phyloP scores from a whole-genome alignment of 768 basidiomycete species.

The Trametes coccinea region DNA sequence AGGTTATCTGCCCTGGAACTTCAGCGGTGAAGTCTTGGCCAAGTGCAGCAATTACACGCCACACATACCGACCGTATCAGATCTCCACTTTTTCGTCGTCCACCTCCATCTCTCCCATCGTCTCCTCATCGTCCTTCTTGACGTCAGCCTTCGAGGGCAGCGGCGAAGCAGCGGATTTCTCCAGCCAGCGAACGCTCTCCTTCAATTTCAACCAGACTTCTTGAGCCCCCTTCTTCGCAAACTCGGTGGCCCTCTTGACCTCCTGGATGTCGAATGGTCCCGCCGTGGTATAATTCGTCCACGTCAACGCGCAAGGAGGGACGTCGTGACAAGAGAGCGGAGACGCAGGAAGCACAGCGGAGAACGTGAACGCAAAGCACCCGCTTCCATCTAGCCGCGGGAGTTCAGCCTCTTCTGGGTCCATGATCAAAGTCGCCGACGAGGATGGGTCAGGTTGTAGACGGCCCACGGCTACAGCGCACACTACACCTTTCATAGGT shows the following conservation, averaged over 20 bases:
- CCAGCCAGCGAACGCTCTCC: conserved; percentile 36
- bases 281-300: conserved; percentile 55
- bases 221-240: conserved; percentile 49
- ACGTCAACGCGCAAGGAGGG: conserved; percentile 36
- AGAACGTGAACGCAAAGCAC: conserved; percentile 69
- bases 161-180: background rate
- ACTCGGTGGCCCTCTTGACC: conserved; percentile 42
- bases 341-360: conserved; percentile 33
- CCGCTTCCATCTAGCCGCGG: conserved; percentile 45
- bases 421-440: conserved; percentile 43
- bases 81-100: conserved; percentile 47
- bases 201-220: conserved; percentile 52
- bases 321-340: conserved; percentile 13
- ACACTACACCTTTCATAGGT: conserved; percentile 73
- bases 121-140: conserved; percentile 7
- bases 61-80: conserved; percentile 12
- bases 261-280: conserved; percentile 45
- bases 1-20: too few relatives aligned
- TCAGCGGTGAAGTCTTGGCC: too few relatives aligned
- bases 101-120: conserved; percentile 26
- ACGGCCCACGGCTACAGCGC: conserved; percentile 61
- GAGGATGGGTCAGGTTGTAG: conserved; percentile 19
- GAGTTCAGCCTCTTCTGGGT: conserved; percentile 50
- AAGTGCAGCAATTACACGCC: too few relatives aligned
- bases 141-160: background rate